Evolutionary conservation across 2,329 filamentous ascomycete genomes (phyloP).

Genomic region (Fusarium nurragi): DNA sequence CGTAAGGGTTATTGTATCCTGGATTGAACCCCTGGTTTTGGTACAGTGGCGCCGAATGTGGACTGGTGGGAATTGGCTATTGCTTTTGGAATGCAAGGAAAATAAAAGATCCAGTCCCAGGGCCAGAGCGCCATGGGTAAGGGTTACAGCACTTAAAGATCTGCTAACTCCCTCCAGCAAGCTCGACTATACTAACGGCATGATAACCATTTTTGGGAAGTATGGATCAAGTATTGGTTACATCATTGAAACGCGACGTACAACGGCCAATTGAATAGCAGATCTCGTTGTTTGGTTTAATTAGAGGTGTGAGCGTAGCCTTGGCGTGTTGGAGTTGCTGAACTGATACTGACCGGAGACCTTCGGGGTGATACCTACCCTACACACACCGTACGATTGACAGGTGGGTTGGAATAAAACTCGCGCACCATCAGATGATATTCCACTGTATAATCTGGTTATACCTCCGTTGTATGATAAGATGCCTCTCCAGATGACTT

Average conservation of each 20-base stretch:
- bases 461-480: no score
- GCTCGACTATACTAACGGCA: background rate
- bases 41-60: conserved; percentile 12
- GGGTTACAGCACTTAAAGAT: conserved; percentile 2
- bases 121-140: conserved; percentile 7
- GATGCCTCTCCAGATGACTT: no score
- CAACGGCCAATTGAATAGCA: background rate
- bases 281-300: background rate
- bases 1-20: conserved; percentile 2
- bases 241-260: background rate
- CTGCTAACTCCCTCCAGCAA: conserved; percentile 5
- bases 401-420: no score
- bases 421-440: no score
- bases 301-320: no score
- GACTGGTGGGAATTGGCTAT: conserved; percentile 12
- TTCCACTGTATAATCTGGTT: no score
- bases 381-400: no score
- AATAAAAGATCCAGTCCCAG: conserved; percentile 36
- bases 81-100: conserved; percentile 19
- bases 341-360: no score
- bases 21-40: conserved; percentile 24
- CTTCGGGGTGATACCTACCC: no score
- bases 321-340: no score
- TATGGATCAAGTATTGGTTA: background rate
- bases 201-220: conserved; percentile 8